phyloP scores from a whole-genome alignment of 495 filamentous ascomycete species.

The Penicillium crystallinum region DNA sequence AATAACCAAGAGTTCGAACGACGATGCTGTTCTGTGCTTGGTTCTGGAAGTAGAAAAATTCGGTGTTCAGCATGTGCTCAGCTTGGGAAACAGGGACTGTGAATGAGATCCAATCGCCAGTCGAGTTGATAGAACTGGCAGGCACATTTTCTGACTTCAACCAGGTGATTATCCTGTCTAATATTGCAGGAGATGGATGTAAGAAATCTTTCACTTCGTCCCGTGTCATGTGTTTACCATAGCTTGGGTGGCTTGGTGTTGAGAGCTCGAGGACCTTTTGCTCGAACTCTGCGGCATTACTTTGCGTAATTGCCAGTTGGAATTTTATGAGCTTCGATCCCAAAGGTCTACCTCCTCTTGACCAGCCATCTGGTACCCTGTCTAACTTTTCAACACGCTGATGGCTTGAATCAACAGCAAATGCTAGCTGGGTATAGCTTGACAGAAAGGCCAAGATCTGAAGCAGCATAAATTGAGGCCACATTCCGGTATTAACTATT shows the following conservation, averaged over 20 bases:
- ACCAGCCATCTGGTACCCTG: slow-evolving; percentile 44
- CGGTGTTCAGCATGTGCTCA: slow-evolving; percentile 48
- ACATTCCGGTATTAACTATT: slow-evolving; percentile 6
- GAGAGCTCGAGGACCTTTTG: slow-evolving; percentile 57
- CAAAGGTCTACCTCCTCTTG: slow-evolving; percentile 28
- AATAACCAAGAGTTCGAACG: slow-evolving; percentile 55
- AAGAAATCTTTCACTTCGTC: slow-evolving; percentile 49
- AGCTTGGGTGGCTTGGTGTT: slow-evolving; percentile 53
- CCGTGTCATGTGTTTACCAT: slow-evolving; percentile 61
- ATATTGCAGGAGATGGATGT: slow-evolving; percentile 40
- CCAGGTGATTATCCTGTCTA: slow-evolving; percentile 44
- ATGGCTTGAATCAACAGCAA: slow-evolving; percentile 14
- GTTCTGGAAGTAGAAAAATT: slow-evolving; percentile 50
- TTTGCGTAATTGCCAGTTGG: slow-evolving; percentile 50
- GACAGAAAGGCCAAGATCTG: slow-evolving; percentile 11
- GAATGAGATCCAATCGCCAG: slow-evolving; percentile 56
- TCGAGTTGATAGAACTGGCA: slow-evolving; percentile 33
- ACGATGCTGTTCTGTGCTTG: slow-evolving; percentile 24
- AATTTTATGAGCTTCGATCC: slow-evolving; percentile 41
- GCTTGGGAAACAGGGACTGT: slow-evolving; percentile 46
- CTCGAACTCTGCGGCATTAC: slow-evolving; percentile 52
- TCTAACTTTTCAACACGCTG: slow-evolving; percentile 43
- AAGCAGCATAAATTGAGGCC: neutral
- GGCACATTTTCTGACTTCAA: slow-evolving; percentile 43
- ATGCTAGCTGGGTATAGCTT: neutral